These are phyloP conservation scores for Boechera divaricarpa DNA, from an alignment of 345 rosid species.

Conservation along the genomic window DNA sequence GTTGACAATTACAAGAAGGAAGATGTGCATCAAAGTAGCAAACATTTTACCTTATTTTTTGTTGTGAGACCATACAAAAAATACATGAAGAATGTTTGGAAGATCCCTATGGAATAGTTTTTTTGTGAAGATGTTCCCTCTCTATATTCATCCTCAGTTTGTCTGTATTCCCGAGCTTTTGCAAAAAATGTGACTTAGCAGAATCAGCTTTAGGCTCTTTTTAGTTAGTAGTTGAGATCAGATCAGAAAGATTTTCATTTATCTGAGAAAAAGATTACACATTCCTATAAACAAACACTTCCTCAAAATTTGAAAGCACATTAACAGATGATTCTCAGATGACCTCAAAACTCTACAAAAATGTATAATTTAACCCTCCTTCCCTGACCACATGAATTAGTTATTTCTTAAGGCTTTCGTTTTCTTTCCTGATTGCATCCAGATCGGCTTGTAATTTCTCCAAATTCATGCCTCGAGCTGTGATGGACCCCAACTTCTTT, in stretches of 20 bases:
- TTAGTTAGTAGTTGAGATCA: neutral
- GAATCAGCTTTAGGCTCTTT: neutral
- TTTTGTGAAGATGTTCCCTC: slow-evolving; percentile 13
- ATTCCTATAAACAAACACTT: slow-evolving; percentile 1
- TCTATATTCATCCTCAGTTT: neutral
- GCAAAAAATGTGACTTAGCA: neutral
- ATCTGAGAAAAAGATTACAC: neutral
- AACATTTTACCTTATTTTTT: slow-evolving; percentile 26
- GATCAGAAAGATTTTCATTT: neutral
- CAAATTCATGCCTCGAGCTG: slow-evolving; percentile 57
- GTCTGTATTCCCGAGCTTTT: slow-evolving; percentile 14
- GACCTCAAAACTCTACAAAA: neutral
- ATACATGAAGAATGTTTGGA: slow-evolving; percentile 22
- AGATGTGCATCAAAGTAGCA: slow-evolving; percentile 33
- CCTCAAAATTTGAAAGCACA: slow-evolving; percentile 1
- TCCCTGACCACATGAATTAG: neutral
- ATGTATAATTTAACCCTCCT: neutral
- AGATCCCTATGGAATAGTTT: slow-evolving; percentile 27
- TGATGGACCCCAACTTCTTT: slow-evolving; percentile 70
- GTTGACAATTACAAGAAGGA: slow-evolving; percentile 38
- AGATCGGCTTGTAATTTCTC: slow-evolving; percentile 69
- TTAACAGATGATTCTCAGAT: neutral
- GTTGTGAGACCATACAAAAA: slow-evolving; percentile 25
- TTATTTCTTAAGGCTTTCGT: slow-evolving; percentile 54
- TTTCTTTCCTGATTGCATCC: slow-evolving; percentile 63